Conservation (phyloP, 345 rosid species). For the Eucalyptus shirleyi region DNA sequence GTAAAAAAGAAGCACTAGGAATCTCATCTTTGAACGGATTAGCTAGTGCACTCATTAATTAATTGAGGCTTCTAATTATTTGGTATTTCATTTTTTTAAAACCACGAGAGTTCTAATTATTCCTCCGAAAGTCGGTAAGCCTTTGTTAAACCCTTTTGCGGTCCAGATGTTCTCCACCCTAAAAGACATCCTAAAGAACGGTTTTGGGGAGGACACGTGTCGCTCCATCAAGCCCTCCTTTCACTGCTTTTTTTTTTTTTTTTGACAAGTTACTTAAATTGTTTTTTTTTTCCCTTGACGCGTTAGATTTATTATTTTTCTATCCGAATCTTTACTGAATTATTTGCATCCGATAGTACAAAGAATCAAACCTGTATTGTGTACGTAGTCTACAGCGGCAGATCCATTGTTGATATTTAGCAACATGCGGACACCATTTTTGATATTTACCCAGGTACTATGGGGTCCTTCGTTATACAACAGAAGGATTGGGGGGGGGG, state of each 20-base stretch:
- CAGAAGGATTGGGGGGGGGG: not conserved
- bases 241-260: not conserved
- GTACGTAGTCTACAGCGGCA: not conserved
- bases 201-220: not conserved
- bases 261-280: not conserved
- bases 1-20: not conserved
- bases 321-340: not conserved
- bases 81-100: not conserved
- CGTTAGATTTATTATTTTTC: not conserved
- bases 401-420: not conserved
- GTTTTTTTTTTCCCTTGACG: not conserved
- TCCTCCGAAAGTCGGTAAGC: not conserved
- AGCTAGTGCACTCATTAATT: not conserved
- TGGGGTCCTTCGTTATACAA: not conserved
- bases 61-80: not conserved
- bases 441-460: not conserved
- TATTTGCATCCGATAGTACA: not conserved
- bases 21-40: not conserved
- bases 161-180: not conserved
- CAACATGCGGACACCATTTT: not conserved
- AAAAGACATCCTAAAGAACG: not conserved
- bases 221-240: not conserved
- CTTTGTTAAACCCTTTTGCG: not conserved
- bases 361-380: not conserved
- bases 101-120: not conserved